Conservation (phyloP, 2,329 filamentous ascomycete genomes). For the Colletotrichum melonis region DNA sequence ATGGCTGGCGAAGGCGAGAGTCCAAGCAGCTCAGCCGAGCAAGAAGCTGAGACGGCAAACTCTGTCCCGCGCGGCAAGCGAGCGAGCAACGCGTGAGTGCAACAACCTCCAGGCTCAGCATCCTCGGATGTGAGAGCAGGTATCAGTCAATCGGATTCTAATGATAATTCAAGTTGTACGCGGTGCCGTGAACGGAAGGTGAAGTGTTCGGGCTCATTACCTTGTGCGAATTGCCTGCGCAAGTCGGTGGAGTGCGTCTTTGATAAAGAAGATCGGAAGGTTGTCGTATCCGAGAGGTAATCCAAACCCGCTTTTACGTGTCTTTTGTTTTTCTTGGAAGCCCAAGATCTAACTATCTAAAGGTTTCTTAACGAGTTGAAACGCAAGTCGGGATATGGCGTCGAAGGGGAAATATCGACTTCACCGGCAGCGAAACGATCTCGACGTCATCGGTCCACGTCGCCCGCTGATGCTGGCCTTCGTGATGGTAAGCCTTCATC, state of each 20-base stretch:
- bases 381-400: slow-evolving; percentile 12
- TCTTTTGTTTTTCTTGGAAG: too few relatives aligned
- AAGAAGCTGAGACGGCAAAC: not conserved
- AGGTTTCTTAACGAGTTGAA: slow-evolving; percentile 24
- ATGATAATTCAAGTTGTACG: slow-evolving; percentile 21
- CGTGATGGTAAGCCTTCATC: not conserved
- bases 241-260: slow-evolving; percentile 25
- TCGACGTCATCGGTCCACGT: not conserved
- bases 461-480: not conserved
- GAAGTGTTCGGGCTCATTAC: slow-evolving; percentile 20
- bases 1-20: not conserved
- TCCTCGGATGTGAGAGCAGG: not conserved
- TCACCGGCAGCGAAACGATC: not conserved
- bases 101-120: not conserved
- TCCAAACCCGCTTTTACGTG: too few relatives aligned
- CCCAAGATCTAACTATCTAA: too few relatives aligned
- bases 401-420: not conserved
- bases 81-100: slow-evolving; percentile 12
- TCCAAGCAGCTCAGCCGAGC: not conserved
- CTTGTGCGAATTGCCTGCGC: slow-evolving; percentile 18
- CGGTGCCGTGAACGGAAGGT: slow-evolving; percentile 29
- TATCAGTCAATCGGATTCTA: not conserved
- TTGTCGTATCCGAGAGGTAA: slow-evolving; percentile 27
- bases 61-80: slow-evolving; percentile 1
- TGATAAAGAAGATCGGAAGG: slow-evolving; percentile 30